phyloP scores from a whole-genome alignment of 2,329 filamentous ascomycete genomes.

The Alternaria tenuissima region DNA sequence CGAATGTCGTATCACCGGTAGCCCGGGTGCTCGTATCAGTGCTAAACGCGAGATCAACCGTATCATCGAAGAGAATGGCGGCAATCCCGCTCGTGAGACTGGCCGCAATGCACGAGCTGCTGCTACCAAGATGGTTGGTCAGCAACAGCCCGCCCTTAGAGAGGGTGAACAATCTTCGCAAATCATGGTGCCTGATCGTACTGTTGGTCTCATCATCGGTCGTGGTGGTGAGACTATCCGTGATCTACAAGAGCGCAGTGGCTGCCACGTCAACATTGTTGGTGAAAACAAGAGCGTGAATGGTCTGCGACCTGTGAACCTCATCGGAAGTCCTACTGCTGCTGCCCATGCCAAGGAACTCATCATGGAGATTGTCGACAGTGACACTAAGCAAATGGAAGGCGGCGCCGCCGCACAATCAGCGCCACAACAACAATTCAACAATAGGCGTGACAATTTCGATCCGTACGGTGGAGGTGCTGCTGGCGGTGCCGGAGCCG shows the following conservation, averaged over 20 bases:
- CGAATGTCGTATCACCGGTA: conserved; percentile 86
- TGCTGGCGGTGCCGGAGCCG: conserved; percentile 25
- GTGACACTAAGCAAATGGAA: conserved; percentile 70
- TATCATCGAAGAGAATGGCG: conserved; percentile 86
- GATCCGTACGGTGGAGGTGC: conserved; percentile 54
- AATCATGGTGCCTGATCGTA: conserved; percentile 94
- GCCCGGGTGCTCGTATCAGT: conserved; percentile 73
- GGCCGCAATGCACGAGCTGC: conserved; percentile 51
- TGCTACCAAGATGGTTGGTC: conserved; percentile 50
- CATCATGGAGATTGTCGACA: conserved; percentile 94
- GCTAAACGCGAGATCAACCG: conserved; percentile 85
- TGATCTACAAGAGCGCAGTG: conserved; percentile 87
- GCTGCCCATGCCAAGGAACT: conserved; percentile 82
- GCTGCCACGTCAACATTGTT: conserved; percentile 96
- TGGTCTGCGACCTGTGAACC: conserved; percentile 85
- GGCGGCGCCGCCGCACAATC: conserved; percentile 32
- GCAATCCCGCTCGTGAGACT: conserved; percentile 55
- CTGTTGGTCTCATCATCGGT: conserved; percentile 92
- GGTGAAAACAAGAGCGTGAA: conserved; percentile 93
- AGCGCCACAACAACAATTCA: conserved; percentile 27
- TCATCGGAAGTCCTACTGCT: conserved; percentile 80
- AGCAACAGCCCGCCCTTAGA: conserved; percentile 62
- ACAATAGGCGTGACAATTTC: conserved; percentile 48
- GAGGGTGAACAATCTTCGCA: conserved; percentile 87
- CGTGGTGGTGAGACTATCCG: conserved; percentile 91